Evolutionary conservation across 1,139 yeast species (phyloP), one percentile per base, ranked within the genome.

Genomic region (Taiozyma onychis): DNA sequence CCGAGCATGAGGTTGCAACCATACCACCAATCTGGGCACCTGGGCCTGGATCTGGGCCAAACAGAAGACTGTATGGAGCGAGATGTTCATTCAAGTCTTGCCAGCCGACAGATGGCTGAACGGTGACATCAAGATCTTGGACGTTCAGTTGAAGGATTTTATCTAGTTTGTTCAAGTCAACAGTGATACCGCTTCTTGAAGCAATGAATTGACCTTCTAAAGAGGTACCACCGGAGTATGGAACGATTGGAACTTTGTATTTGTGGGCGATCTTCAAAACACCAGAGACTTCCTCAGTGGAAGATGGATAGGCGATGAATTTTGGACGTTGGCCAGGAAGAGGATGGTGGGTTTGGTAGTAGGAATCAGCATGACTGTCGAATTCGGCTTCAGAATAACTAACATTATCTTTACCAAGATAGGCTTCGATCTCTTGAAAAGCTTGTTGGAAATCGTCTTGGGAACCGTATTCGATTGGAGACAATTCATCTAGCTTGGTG

Each of bases 171-270:
- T 76, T 70, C 49, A 84, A 64, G 60, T 84, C 88, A 16, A 84
- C 54, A 16, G 83, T 76, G 46, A 85, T 72, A 1, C 91, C 90
- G 1, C 82, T 80, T 54, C 89, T 72, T 0, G 90, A 81, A 45
- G 90, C 89, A 63, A 86, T 81, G 63, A 80, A 85, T 53, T 88
- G 93, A 13, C 95, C 96, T 66, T 88, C 96, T 30, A 88, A 69
- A 0, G 95, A 85, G 0, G 96, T 88, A 54, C 90, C 85, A 0
- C 95, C 96, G 1, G 90, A 82, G 63, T 75, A 84, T 14, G 95
- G 90, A 26, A 86, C 83, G 24, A 87, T 76, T 0, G 96, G 95
- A 3, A 88, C 81, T 27, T 75, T 66, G 64, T 80, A 79, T 59
- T 77, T 71, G 63, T 85, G 80, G 43, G 86, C 83, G 34, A 86